Conservation (phyloP, 371 early-diverging fungal genomes). For the Nematocida parisii region DNA sequence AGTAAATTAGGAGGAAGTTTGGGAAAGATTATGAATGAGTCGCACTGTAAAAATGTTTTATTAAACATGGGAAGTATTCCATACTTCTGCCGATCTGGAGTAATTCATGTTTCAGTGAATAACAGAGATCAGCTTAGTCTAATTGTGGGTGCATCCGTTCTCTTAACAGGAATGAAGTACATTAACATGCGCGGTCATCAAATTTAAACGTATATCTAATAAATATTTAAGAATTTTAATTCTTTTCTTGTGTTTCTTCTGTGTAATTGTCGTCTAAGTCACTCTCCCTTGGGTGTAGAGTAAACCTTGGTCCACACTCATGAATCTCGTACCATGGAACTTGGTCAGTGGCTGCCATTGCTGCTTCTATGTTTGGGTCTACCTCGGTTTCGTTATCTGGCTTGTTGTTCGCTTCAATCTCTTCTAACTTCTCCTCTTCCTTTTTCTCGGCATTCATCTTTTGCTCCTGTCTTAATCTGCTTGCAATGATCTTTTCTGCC, state of each 20-base stretch:
- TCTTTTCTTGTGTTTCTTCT: neutral
- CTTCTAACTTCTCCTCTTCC: slow-evolving; percentile 37
- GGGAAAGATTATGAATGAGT: neutral
- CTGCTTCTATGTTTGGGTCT: slow-evolving; percentile 24
- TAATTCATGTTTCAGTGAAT: slow-evolving; percentile 20
- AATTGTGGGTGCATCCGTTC: slow-evolving; percentile 28
- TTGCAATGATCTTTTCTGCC: slow-evolving; percentile 53
- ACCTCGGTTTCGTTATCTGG: slow-evolving; percentile 54
- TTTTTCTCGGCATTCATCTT: slow-evolving; percentile 17
- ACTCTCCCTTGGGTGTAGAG: slow-evolving; percentile 54
- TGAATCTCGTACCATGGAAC: slow-evolving; percentile 42
- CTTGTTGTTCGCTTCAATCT: slow-evolving; percentile 44
- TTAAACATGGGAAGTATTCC: slow-evolving; percentile 20
- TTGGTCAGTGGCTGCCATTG: neutral
- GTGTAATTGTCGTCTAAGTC: slow-evolving; percentile 50
- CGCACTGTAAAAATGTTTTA: slow-evolving; percentile 12
- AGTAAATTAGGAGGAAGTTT: slow-evolving; percentile 7
- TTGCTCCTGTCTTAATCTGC: slow-evolving; percentile 28
- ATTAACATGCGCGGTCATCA: slow-evolving; percentile 21
- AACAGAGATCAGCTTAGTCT: neutral
- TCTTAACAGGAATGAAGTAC: slow-evolving; percentile 51
- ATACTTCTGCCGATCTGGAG: slow-evolving; percentile 49
- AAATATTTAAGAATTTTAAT: neutral
- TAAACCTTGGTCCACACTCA: slow-evolving; percentile 54
- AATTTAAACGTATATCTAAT: neutral